A percentile compares a stretch with the other conserved stretches of the same genome.
These are phyloP conservation scores for Trichopus zeylanicus DNA, from an alignment of 116 monocot genomes.

Conservation along the genomic window DNA sequence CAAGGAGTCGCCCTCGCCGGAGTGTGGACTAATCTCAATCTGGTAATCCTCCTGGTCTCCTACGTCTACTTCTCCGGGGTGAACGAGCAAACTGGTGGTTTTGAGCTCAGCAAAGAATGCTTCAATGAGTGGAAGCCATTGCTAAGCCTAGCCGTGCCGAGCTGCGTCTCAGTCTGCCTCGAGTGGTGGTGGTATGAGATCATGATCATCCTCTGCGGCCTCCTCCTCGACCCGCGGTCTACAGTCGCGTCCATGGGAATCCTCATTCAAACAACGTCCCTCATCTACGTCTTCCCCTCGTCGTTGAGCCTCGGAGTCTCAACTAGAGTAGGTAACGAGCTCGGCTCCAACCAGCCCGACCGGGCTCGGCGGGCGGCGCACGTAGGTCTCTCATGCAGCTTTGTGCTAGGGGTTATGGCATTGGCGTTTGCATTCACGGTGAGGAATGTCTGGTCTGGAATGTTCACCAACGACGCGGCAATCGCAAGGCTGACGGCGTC, in stretches of 20 bases:
- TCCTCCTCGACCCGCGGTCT: slow-evolving; percentile 29
- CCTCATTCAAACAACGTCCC: slow-evolving; percentile 45
- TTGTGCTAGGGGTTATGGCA: slow-evolving; percentile 17
- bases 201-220: slow-evolving; percentile 47
- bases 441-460: slow-evolving; percentile 36
- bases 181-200: slow-evolving; percentile 72
- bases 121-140: slow-evolving; percentile 27
- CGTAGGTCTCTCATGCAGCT: slow-evolving; percentile 13
- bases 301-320: slow-evolving; percentile 38
- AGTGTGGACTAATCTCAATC: slow-evolving; percentile 26
- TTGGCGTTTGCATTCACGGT: slow-evolving; percentile 30
- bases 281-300: slow-evolving; percentile 51
- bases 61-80: slow-evolving; percentile 24
- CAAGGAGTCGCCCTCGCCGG: slow-evolving; percentile 30
- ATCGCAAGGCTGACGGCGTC: slow-evolving; percentile 33
- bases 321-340: slow-evolving; percentile 39
- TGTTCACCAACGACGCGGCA: slow-evolving; percentile 34
- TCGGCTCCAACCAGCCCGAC: slow-evolving; percentile 31
- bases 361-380: slow-evolving; percentile 22
- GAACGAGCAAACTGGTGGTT: slow-evolving; percentile 14
- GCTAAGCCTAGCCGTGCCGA: slow-evolving; percentile 25
- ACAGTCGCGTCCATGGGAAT: slow-evolving; percentile 59
- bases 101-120: neutral
- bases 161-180: slow-evolving; percentile 41
- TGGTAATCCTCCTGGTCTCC: slow-evolving; percentile 16